Evolutionary conservation across 371 early-diverging fungal species (phyloP), one percentile per base, ranked within the genome.

Genomic region (Mucor velutinosus): DNA sequence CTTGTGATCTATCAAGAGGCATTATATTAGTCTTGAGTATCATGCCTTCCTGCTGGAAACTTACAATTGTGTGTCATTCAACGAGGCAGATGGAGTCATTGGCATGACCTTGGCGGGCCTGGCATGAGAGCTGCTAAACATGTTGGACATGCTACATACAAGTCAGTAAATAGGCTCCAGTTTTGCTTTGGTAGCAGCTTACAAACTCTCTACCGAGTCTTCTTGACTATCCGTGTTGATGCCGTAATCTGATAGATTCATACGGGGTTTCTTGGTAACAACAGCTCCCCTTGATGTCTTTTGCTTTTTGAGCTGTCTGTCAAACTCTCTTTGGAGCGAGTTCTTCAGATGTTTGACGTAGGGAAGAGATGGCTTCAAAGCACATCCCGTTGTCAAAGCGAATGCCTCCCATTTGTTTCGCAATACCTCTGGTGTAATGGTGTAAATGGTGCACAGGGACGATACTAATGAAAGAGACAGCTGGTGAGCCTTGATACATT

Each of bases 331-430:
- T 53, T 81, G 76, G 5, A 83, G 63, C 1, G 67, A 58, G 7
- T 41, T 61, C 33, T 71, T 75, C 3, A 82, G 51, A 17, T 76
- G 74, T 1, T 70, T 59, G 1, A 82, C 45, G 35, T 74, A 76
- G 4, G 74, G 70, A 0, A 68, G 32, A 11, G 82, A 79, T 4
- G 80, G 80, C 21, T 39, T 65, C 11, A 70, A 49, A 11, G 60
- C 53, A 45, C 69, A 60, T 15, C 62, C 70, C n/a, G 64, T 58
- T 19, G 69, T 75, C 17, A 85, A 43, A 0, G 78, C 71, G 67
- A 76, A 80, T 1, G 82, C 80, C 64, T 85, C 81, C 86, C 83
- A 85, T 73, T 83, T 85, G 58, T 71, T 71, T 53, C 65, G 66
- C 17, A 85, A 62, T 29, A 73, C 71, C 47, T 79, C 63, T 14